Conservation (phyloP, 352 stramenopile genomes). For the Phytophthora sp. region DNA sequence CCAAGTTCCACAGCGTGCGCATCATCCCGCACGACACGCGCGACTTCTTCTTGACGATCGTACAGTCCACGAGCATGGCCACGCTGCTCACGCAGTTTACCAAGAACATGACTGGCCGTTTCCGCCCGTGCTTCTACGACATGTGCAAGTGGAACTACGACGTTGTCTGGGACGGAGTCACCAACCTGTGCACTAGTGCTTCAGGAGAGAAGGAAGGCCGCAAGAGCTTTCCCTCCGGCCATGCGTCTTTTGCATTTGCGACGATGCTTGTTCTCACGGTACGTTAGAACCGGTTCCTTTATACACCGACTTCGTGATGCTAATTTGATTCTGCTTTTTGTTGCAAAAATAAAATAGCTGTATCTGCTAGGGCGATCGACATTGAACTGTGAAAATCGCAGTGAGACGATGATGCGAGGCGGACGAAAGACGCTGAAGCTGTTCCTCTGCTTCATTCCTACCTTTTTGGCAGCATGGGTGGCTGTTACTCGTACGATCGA, state of each 20-base stretch:
- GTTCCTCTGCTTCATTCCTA: constrained; percentile 76
- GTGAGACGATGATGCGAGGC: constrained; percentile 56
- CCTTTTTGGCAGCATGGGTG: constrained; percentile 76
- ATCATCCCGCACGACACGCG: constrained; percentile 80
- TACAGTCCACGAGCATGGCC: constrained; percentile 64
- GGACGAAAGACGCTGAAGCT: constrained; percentile 74
- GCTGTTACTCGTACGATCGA: constrained; percentile 80
- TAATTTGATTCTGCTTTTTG: constrained; percentile 26
- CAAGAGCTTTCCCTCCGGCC: constrained; percentile 85
- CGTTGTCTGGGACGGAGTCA: constrained; percentile 72
- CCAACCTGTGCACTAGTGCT: constrained; percentile 64
- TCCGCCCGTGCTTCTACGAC: constrained; percentile 84
- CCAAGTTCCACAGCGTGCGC: constrained; percentile 56
- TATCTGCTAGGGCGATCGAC: constrained; percentile 80
- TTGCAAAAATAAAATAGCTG: constrained; percentile 58
- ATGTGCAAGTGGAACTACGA: constrained; percentile 85
- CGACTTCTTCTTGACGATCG: constrained; percentile 76
- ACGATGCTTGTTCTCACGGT: constrained; percentile 86
- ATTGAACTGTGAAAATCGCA: constrained; percentile 66
- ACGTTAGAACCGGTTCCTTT: not conserved
- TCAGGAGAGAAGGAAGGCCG: constrained; percentile 75
- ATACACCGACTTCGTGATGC: not conserved
- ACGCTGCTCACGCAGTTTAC: constrained; percentile 78
- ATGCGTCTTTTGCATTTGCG: constrained; percentile 79
- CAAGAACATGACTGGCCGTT: constrained; percentile 82